A percentile compares a stretch with the other conserved stretches of the same genome.
Evolutionary conservation across 768 basidiomycete species (phyloP).

Genomic region (Auricularia cornea): DNA sequence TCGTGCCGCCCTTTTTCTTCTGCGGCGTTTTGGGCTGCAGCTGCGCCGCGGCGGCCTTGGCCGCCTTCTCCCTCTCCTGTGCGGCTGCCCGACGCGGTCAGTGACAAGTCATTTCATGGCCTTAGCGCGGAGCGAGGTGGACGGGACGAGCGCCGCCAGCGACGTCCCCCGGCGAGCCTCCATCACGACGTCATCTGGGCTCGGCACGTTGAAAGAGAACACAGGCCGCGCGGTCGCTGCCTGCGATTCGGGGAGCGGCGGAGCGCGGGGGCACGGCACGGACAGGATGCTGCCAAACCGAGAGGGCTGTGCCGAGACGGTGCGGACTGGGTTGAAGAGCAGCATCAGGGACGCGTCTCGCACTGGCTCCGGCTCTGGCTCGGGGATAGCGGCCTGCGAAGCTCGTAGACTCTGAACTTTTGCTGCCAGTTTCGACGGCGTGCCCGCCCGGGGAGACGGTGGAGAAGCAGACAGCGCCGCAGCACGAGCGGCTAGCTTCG

Average conservation of each 20-base stretch:
- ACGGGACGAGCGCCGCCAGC: conserved; percentile 21
- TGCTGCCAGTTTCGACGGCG: background rate
- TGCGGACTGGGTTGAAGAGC: background rate
- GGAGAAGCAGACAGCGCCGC: background rate
- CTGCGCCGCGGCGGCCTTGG: conserved; percentile 17
- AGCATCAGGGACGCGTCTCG: background rate
- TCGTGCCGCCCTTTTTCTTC: conserved; percentile 35
- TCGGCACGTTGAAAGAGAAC: conserved; percentile 74
- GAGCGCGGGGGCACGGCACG: background rate
- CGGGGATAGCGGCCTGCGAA: background rate
- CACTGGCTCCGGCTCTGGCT: background rate
- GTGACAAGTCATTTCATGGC: background rate
- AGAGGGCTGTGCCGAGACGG: background rate
- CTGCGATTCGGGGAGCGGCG: conserved; percentile 28
- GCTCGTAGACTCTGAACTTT: background rate
- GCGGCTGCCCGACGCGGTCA: conserved; percentile 42
- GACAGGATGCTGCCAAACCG: background rate
- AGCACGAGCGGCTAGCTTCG: background rate
- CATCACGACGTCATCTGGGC: conserved; percentile 86
- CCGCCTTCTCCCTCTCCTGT: conserved; percentile 69
- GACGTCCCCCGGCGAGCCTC: conserved; percentile 72
- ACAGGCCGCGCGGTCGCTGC: conserved; percentile 50
- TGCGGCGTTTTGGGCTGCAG: conserved; percentile 35
- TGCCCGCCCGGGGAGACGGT: background rate
- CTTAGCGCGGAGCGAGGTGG: conserved; percentile 1